Conservation (phyloP, 768 basidiomycete genomes). For the Xanthoconium purpureum region DNA sequence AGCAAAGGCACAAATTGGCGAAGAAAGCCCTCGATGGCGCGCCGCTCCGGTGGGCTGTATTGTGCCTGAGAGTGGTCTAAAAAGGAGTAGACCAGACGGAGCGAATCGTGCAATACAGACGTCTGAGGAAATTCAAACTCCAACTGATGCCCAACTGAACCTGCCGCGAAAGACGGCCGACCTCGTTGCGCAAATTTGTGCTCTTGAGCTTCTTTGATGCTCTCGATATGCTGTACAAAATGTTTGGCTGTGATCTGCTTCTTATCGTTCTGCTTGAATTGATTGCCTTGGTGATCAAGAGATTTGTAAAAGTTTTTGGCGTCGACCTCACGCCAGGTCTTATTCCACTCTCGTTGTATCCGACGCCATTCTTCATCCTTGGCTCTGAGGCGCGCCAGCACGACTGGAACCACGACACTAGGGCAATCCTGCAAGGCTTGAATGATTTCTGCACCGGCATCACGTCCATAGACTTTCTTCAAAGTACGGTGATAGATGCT, state of each 20-base stretch:
- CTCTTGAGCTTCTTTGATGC: conserved; percentile 58
- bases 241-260: conserved; percentile 82
- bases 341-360: conserved; percentile 91
- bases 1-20: conserved; percentile 80
- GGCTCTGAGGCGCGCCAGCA: conserved; percentile 81
- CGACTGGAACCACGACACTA: conserved; percentile 85
- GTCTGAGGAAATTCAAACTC: conserved; percentile 76
- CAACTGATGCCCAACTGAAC: conserved; percentile 65
- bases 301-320: conserved; percentile 98
- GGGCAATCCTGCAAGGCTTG: conserved; percentile 91
- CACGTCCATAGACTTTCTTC: conserved; percentile 90
- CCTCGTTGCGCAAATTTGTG: conserved; percentile 30
- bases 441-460: conserved; percentile 71
- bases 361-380: conserved; percentile 98
- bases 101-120: conserved; percentile 78
- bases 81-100: conserved; percentile 89
- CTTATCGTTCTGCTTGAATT: conserved; percentile 96
- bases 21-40: conserved; percentile 81
- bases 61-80: conserved; percentile 81
- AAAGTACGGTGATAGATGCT: conserved; percentile 88
- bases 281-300: conserved; percentile 92
- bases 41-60: conserved; percentile 74
- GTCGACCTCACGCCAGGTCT: conserved; percentile 95
- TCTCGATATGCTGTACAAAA: conserved; percentile 79
- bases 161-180: conserved; percentile 40